A percentile compares a stretch with the other conserved stretches of the same genome.
These are phyloP conservation scores for Fibroporia radiculosa DNA, from an alignment of 768 basidiomycete species.

Conservation along the genomic window DNA sequence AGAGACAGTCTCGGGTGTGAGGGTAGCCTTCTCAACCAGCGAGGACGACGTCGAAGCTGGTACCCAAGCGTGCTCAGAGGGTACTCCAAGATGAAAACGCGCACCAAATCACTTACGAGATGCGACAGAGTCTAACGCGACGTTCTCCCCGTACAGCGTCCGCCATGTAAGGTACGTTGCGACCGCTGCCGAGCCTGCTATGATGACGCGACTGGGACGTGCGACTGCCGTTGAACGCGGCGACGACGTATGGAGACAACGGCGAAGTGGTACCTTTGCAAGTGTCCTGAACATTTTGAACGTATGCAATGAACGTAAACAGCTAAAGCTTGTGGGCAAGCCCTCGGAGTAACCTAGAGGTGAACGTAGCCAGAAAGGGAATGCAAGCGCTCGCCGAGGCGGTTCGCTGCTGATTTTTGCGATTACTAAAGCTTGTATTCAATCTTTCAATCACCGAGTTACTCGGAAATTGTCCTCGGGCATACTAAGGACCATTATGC, in stretches of 20 bases:
- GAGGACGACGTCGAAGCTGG: constrained; percentile 14
- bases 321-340: no score
- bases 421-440: no score
- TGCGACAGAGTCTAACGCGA: constrained; percentile 14
- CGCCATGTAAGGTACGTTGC: constrained; percentile 27
- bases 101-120: constrained; percentile 3
- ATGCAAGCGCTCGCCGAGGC: no score
- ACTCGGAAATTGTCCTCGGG: no score
- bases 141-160: constrained; percentile 13
- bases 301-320: no score
- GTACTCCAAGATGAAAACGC: neutral
- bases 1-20: constrained; percentile 5
- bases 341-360: no score
- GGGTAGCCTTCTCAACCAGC: constrained; percentile 6
- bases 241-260: constrained; percentile 3
- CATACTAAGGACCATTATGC: no score
- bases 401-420: no score
- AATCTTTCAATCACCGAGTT: no score
- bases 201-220: constrained; percentile 1
- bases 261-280: constrained; percentile 4
- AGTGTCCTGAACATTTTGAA: constrained; percentile 3
- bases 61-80: neutral
- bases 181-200: constrained; percentile 15
- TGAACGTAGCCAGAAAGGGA: no score
- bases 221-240: constrained; percentile 5